phyloP scores from a whole-genome alignment of 2,329 filamentous ascomycete species.

The Talaromyces marneffei region DNA sequence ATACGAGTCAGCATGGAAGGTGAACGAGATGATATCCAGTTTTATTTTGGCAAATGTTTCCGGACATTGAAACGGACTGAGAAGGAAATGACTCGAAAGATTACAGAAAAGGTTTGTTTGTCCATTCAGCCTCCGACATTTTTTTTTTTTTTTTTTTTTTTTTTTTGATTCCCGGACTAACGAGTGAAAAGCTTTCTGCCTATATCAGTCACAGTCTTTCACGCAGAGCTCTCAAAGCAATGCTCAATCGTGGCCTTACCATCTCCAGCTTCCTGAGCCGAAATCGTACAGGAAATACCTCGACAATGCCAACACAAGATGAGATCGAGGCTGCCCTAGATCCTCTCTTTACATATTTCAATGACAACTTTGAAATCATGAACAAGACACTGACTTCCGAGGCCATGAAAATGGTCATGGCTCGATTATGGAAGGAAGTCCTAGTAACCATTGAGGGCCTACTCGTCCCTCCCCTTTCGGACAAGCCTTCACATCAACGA shows the following conservation, averaged over 20 bases:
- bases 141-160: too few species aligned
- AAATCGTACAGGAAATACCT: slow-evolving; percentile 44
- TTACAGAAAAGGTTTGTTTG: slow-evolving; percentile 80
- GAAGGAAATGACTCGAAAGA: slow-evolving; percentile 94
- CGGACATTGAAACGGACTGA: slow-evolving; percentile 91
- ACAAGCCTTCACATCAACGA: slow-evolving; percentile 83
- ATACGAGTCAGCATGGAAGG: slow-evolving; percentile 97
- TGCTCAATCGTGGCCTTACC: slow-evolving; percentile 68
- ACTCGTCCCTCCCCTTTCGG: slow-evolving; percentile 86
- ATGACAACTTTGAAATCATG: slow-evolving; percentile 99
- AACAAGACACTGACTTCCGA: slow-evolving; percentile 89
- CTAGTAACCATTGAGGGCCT: slow-evolving; percentile 84
- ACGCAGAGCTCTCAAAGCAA: slow-evolving; percentile 65
- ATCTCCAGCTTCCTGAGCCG: slow-evolving; percentile 63
- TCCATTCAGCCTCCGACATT: neutral
- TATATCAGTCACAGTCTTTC: slow-evolving; percentile 91
- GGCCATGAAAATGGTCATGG: slow-evolving; percentile 99
- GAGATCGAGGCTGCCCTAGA: slow-evolving; percentile 78
- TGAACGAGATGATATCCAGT: slow-evolving; percentile 95
- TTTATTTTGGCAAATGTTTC: slow-evolving; percentile 97
- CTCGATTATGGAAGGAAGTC: slow-evolving; percentile 94
- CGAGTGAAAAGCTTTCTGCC: slow-evolving; percentile 63
- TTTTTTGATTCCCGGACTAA: neutral
- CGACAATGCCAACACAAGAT: slow-evolving; percentile 57
- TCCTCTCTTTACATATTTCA: slow-evolving; percentile 87